Evolutionary conservation across 148 eudicot species (phyloP).

Genomic region (Tetragonia tetragonoides): DNA sequence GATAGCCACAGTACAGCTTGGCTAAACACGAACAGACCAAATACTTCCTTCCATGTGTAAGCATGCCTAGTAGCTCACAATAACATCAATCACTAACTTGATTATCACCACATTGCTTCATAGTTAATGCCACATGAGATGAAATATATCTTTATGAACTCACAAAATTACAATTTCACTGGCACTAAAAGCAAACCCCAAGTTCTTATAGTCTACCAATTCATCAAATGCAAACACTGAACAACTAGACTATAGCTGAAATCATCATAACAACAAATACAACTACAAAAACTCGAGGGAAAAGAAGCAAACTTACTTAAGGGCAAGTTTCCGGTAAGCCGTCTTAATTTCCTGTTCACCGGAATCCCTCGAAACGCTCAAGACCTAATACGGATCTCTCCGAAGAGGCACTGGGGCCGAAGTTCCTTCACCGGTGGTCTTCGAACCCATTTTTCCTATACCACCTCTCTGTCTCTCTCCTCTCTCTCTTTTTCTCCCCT

Average conservation of each 20-base stretch:
- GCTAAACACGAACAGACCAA: too few species aligned
- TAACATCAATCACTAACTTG: too few species aligned
- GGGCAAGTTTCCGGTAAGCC: constrained; percentile 94
- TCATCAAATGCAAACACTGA: too few species aligned
- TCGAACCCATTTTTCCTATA: constrained; percentile 42
- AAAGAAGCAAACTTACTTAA: constrained; percentile 55
- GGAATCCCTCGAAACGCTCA: constrained; percentile 68
- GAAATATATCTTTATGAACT: background rate
- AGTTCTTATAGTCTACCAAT: too few species aligned
- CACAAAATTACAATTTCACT: background rate
- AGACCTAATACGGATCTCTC: constrained; percentile 87
- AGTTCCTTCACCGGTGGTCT: constrained; percentile 36
- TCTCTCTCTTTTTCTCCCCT: constrained; percentile 19
- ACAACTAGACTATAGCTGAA: too few species aligned
- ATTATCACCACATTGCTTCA: too few species aligned
- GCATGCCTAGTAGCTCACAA: too few species aligned
- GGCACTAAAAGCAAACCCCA: background rate
- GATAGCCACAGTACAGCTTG: too few species aligned
- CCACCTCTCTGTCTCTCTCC: constrained; percentile 18
- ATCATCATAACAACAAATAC: background rate
- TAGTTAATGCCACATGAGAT: background rate
- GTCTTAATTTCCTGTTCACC: constrained; percentile 88
- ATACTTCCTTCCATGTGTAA: too few species aligned
- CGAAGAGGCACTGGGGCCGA: constrained; percentile 51
- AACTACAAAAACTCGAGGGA: background rate